A percentile compares a stretch with the other conserved stretches of the same genome.
Evolutionary conservation across 1,284 basidiomycete species (phyloP).

Genomic region (Coniferiporia sulphurascens): DNA sequence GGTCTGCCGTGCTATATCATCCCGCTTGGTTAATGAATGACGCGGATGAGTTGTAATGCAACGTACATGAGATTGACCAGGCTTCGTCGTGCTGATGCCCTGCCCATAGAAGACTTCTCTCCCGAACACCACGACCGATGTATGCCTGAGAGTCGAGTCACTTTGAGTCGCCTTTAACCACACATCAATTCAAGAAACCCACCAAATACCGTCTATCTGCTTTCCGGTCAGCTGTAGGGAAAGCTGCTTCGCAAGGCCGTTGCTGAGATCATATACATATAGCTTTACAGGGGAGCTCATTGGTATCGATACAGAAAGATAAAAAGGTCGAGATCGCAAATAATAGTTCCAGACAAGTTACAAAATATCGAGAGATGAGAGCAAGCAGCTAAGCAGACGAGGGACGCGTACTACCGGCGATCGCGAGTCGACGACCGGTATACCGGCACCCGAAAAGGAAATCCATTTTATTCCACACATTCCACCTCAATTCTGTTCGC

Average conservation of each 20-base stretch:
- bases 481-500: neutral
- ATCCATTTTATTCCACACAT: neutral
- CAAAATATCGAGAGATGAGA: neutral
- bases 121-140: conserved; percentile 81
- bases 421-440: neutral
- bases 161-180: neutral
- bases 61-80: conserved; percentile 75
- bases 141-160: conserved; percentile 58
- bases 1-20: conserved; percentile 71
- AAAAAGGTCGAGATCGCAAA: neutral
- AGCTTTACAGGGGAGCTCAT: conserved; percentile 52
- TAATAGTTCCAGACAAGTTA: neutral
- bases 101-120: conserved; percentile 88
- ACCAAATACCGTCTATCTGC: conserved; percentile 89
- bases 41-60: neutral
- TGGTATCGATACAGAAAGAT: neutral
- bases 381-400: neutral
- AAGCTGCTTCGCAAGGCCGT: conserved; percentile 74
- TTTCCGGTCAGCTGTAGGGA: conserved; percentile 77
- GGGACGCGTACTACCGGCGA: neutral
- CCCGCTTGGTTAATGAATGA: conserved; percentile 9
- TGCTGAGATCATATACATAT: conserved; percentile 88
- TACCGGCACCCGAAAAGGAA: neutral
- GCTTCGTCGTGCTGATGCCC: conserved; percentile 64
- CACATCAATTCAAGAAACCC: conserved; percentile 22